A percentile compares a stretch with the other conserved stretches of the same genome.
Conservation (phyloP, 2,329 filamentous ascomycete genomes). For the Leptosphaerulina australis region DNA sequence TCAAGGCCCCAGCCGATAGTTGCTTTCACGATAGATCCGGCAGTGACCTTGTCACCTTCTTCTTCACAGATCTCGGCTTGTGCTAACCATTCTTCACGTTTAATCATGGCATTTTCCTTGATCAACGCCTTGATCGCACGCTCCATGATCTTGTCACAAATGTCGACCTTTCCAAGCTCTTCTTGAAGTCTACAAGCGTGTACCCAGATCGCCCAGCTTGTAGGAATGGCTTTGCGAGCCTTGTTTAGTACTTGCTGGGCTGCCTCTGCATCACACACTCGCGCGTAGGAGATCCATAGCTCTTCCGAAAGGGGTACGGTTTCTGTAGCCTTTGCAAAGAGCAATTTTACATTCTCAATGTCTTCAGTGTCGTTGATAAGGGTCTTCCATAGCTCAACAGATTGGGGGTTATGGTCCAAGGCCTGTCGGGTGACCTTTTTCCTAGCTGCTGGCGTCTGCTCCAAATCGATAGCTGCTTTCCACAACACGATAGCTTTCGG, state of each 20-base stretch:
- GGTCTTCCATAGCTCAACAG: conserved; percentile 97
- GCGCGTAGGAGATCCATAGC: conserved; percentile 90
- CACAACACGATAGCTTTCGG: conserved; percentile 86
- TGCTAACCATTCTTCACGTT: conserved; percentile 94
- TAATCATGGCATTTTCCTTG: conserved; percentile 93
- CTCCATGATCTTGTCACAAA: conserved; percentile 87
- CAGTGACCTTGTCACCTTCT: conserved; percentile 85
- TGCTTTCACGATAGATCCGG: conserved; percentile 86
- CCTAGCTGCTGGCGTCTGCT: conserved; percentile 80
- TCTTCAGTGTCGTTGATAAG: conserved; percentile 95
- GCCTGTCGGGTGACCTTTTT: conserved; percentile 93
- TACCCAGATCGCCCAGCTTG: conserved; percentile 95
- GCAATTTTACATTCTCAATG: conserved; percentile 80
- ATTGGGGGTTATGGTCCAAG: conserved; percentile 89
- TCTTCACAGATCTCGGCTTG: conserved; percentile 95
- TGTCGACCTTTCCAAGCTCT: conserved; percentile 81
- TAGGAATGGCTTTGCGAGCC: conserved; percentile 90
- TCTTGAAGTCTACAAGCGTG: conserved; percentile 87
- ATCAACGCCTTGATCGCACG: conserved; percentile 86
- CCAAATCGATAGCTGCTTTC: conserved; percentile 94
- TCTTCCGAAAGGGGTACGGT: conserved; percentile 93
- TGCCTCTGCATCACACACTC: conserved; percentile 86
- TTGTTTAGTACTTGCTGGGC: conserved; percentile 95
- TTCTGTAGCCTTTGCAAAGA: conserved; percentile 93
- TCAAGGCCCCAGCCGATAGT: conserved; percentile 93